Evolutionary conservation across 2,329 filamentous ascomycete species (phyloP), one percentile per base, ranked within the genome.

Genomic region (Neonectria punicea): DNA sequence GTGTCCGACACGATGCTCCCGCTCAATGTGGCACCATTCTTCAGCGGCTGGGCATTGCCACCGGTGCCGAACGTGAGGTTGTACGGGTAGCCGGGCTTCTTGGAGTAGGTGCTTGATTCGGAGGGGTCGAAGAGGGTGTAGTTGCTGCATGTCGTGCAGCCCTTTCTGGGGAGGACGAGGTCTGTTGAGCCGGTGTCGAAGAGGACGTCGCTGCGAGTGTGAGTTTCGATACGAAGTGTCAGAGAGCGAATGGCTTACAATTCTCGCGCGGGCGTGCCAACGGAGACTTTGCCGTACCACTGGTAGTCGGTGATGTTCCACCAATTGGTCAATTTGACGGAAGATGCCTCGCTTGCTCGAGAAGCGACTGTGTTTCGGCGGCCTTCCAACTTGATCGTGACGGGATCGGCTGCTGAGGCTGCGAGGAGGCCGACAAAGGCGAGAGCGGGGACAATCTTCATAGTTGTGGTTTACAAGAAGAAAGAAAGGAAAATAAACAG

Each of bases 121-220:
- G 50, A 53, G 1, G 74, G 68, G 36, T 78, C 66, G 61, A 78
- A 80, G 5, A 73, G 67, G 1, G 61, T 62, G 53, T 64, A 65
- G 59, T 65, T 63, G 30, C 69, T 64, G 51, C 76, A 78, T 3
- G 65, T 72, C 4, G 72, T 74, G 67, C 77, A 79, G 56, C 72
- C 74, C 28, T 64, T 72, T 5, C 66, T 62, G 10, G 74, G 73
- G 16, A 79, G 66, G 9, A 79, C 47, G 18, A 79, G 68, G 25
- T 74, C 65, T 1, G 60, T 66, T 2, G 74, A 77, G 28, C 73
- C 76, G 0, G 76, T 79, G 62, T 79, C 76, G 44, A 77, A 74
- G 47, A 77, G 67, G 34, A 79, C 75, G 18, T 73, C 75, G 63
- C 76, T 78, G 18, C 11, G 9, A 3, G n/a, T 34, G 43, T 66